Evolutionary conservation across 1,284 basidiomycete species (phyloP).

Genomic region (Heterobasidion irregulare): DNA sequence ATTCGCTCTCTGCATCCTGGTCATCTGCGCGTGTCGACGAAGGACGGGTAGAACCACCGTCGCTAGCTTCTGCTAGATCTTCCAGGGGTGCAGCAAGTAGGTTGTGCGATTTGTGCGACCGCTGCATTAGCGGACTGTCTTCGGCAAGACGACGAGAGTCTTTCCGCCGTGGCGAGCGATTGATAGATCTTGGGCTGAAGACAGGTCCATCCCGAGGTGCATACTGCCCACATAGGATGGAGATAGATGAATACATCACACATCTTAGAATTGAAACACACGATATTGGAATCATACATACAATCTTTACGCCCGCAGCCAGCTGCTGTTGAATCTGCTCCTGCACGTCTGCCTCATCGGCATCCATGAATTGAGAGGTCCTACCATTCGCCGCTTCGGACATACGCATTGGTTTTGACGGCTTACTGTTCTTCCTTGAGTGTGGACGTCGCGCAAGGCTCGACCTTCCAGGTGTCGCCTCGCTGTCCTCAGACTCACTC

Average conservation of each 20-base stretch:
- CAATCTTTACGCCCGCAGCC: conserved; percentile 65
- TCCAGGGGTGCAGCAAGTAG: conserved; percentile 35
- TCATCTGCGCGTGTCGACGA: conserved; percentile 20
- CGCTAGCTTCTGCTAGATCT: conserved; percentile 32
- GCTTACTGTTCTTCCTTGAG: conserved; percentile 22
- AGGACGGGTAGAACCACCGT: conserved; percentile 21
- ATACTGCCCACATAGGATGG: conserved; percentile 28
- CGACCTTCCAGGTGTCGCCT: conserved; percentile 11
- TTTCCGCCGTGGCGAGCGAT: conserved; percentile 52
- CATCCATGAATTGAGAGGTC: conserved; percentile 85
- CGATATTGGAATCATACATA: conserved; percentile 24
- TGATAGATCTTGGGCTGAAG: conserved; percentile 57
- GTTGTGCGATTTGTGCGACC: conserved; percentile 30
- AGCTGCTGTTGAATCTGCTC: conserved; percentile 81
- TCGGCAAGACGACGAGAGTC: conserved; percentile 22
- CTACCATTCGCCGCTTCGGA: conserved; percentile 44
- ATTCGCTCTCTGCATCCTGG: conserved; percentile 51
- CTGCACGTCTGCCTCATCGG: conserved; percentile 79
- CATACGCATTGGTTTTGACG: conserved; percentile 24
- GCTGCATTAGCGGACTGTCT: conserved; percentile 11
- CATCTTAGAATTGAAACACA: conserved; percentile 12
- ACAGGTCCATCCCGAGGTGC: conserved; percentile 45
- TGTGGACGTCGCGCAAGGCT: conserved; percentile 32
- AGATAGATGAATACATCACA: background rate
- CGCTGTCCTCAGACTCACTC: conserved; percentile 8